These are phyloP conservation scores for Naganishia albida DNA, from an alignment of 1,284 basidiomycete genomes.

Conservation along the genomic window DNA sequence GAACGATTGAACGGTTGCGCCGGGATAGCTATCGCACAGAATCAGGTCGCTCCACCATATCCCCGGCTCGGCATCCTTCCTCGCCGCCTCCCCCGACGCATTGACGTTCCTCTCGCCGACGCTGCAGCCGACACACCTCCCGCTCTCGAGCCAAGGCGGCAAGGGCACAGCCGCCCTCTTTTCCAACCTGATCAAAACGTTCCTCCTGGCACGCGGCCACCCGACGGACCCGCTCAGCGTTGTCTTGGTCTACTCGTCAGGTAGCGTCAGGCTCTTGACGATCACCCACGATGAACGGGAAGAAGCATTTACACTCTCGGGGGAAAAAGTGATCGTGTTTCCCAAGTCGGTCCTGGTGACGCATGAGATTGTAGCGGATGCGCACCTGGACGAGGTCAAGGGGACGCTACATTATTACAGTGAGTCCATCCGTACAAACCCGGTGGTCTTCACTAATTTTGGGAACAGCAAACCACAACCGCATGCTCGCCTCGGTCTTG, in stretches of 20 bases:
- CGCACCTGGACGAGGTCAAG: conserved; percentile 22
- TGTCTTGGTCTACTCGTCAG: conserved; percentile 20
- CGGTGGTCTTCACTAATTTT: background rate
- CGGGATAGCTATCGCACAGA: conserved; percentile 23
- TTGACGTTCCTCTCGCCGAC: conserved; percentile 27
- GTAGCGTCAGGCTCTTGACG: conserved; percentile 16
- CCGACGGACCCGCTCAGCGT: conserved; percentile 17
- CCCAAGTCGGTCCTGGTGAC: conserved; percentile 19
- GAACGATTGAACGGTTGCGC: no score
- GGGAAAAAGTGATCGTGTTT: conserved; percentile 13
- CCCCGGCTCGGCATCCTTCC: conserved; percentile 25
- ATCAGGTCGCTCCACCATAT: conserved; percentile 23
- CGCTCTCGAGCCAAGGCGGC: conserved; percentile 15
- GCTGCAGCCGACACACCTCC: conserved; percentile 23
- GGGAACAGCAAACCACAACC: conserved; percentile 11
- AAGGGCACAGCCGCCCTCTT: conserved; percentile 12
- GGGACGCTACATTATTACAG: conserved; percentile 23
- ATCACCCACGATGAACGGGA: conserved; percentile 3
- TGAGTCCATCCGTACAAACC: background rate
- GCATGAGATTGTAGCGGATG: conserved; percentile 23
- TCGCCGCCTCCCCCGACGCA: conserved; percentile 25
- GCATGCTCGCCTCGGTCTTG: conserved; percentile 23
- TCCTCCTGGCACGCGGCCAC: conserved; percentile 13
- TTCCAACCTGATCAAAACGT: conserved; percentile 21
- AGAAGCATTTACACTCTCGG: conserved; percentile 6